These are phyloP conservation scores for Amanita rimosa DNA, from an alignment of 768 basidiomycete species.

Conservation along the genomic window DNA sequence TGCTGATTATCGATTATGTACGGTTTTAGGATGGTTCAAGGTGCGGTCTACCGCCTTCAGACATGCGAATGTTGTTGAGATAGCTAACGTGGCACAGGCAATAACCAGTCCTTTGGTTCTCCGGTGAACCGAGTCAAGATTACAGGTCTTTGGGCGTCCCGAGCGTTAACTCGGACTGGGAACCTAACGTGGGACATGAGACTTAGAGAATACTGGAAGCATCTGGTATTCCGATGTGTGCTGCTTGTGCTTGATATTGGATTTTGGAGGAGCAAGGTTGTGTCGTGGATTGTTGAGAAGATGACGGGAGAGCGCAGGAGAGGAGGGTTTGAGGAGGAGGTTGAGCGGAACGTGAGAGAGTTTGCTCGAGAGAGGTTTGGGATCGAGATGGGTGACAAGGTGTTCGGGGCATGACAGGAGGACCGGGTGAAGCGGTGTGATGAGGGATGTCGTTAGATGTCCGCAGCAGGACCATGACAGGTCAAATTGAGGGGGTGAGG, in stretches of 20 bases:
- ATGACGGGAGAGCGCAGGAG: conserved; percentile 19
- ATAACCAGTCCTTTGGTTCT: conserved; percentile 75
- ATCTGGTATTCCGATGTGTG: conserved; percentile 51
- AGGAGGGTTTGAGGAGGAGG: conserved; percentile 67
- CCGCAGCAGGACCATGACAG: too few relatives aligned
- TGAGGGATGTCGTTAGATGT: too few relatives aligned
- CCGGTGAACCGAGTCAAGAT: conserved; percentile 89
- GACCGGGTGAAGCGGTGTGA: too few relatives aligned
- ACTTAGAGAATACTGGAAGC: conserved; percentile 40
- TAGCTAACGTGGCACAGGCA: conserved; percentile 29
- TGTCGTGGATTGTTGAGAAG: conserved; percentile 36
- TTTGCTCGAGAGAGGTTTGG: conserved; percentile 77
- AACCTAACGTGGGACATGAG: conserved; percentile 30
- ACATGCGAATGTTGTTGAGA: conserved; percentile 2
- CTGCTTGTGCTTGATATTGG: conserved; percentile 62
- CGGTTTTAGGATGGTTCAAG: conserved; percentile 52
- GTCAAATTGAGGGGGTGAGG: too few relatives aligned
- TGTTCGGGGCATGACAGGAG: conserved; percentile 36
- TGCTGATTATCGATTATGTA: not conserved
- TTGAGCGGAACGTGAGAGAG: conserved; percentile 63
- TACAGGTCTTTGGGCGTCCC: conserved; percentile 73
- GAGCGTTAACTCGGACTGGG: conserved; percentile 39
- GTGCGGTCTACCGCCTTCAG: conserved; percentile 14
- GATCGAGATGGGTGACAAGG: conserved; percentile 51
- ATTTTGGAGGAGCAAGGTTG: conserved; percentile 52